Base-by-base conservation (phyloP, 2,329 filamentous ascomycete genomes). In the Fusarium guadeloupense region DNA sequence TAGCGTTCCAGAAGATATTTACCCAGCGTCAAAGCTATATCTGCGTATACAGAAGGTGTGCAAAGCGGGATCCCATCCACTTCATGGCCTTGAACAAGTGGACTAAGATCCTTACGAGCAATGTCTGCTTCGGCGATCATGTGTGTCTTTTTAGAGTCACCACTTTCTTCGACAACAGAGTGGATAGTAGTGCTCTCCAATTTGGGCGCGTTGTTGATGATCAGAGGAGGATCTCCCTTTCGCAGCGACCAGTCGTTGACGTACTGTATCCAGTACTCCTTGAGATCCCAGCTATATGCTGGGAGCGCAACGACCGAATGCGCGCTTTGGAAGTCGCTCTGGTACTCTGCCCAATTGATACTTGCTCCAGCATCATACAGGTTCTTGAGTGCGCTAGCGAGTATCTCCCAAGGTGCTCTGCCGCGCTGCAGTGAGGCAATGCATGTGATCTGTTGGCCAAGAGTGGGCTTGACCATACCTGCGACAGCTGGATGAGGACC, bases 241-340 rank as follows among this genome's bases (percentile, higher is more conserved):
- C 83, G 85, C 14, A 92, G 78, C 10, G 83, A 83, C 88, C 88
- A 92, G 73, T 92, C 88, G 56, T 90, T 89, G 51, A 82, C 75
- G 64, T 86, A 87, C 65, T 82, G 77, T 25, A 86, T 79, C 84
- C 85, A 87, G 73, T 92, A 92, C 62, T 85, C 88, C 80, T 92
- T 92, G 67, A 86, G 79, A 66, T 93, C 88, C 76, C 89, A 93
- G 1, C 81, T 82, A 70, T 93, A 93, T 4, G 84, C 83, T 0
- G 90, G 90, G 2, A 93, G 78, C 3, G 84, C 76, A 6, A 91
- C 74, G 12, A 92, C 59, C 6, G 31, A 43, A 1, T 68, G 62
- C 0, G 62, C 50, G 2, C 48, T 37, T 3, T 45, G 54, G 19
- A 68, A 68, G n/a, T 58, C 59, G 0, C 41, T 43, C 17, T 68